Base-by-base conservation (phyloP, 1,139 yeast genomes). In the Keqinozyma sinolaborantium region DNA sequence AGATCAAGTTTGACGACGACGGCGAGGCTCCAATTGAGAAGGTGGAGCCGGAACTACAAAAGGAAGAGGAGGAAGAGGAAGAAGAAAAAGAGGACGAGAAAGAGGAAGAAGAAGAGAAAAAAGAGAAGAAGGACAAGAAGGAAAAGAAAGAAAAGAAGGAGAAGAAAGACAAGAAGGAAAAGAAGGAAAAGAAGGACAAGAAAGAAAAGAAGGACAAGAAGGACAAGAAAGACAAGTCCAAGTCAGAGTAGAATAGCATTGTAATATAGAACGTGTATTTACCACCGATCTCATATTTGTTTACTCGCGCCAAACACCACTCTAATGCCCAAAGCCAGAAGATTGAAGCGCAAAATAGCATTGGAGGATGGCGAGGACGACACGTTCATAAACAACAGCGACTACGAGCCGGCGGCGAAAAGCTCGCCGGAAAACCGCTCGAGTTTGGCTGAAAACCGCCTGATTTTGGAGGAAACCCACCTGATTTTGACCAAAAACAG, bases 321-420 rank as follows among this genome's bases (percentile, higher is more conserved):
- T 13, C 18, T n/a, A 26, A 4, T 8, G 13, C 30, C 33, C 31
- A 28, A 35, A 13, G 33, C 34, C 26, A 31, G 30, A 19, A 34
- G 46, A 26, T 9, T 29, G 3, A 42, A 42, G 26, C 30, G 47
- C 32, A 39, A 41, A 28, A 39, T 41, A 20, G 23, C 39, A 3
- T 30, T 30, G 33, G 39, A 43, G 26, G 47, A 42, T 10, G 40
- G 43, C 7, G 57, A 48, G 10, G 58, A 54, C 7, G 47, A 45
- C 4, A 54, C 70, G 0, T 68, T 68, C 34, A 49, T 68, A 25
- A 68, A 68, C 41, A 68, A 68, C 38, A 66, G 73, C 39, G 74
- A 68, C 38, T 59, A 57, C 30, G 39, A 31, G 24, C 32, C 13
- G 3, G 24, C 7, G 3, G 6, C 14, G 24, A 8, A 18, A 14